A percentile compares a stretch with the other conserved stretches of the same genome.
Conservation (phyloP, 306 rosid genomes). For the Datisca glomerata region DNA sequence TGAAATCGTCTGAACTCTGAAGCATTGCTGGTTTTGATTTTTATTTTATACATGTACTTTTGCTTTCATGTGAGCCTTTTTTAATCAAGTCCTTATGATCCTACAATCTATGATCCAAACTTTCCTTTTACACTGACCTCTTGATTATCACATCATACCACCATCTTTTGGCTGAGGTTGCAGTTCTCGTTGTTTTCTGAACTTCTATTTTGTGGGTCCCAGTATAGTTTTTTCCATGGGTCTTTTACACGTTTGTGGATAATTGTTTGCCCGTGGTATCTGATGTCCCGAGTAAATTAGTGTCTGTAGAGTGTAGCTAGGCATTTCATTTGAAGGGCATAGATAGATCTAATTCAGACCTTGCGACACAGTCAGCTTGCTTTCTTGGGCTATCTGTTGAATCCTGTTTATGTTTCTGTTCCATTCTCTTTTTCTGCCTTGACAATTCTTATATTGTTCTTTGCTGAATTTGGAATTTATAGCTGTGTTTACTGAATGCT, state of each 20-base stretch:
- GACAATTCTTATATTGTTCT: neutral
- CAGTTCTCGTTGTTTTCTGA: neutral
- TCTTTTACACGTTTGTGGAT: neutral
- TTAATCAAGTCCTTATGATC: neutral
- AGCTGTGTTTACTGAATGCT: too few species aligned
- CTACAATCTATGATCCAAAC: conserved; percentile 40
- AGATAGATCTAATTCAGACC: conserved; percentile 30
- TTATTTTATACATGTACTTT: neutral
- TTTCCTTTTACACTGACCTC: conserved; percentile 3
- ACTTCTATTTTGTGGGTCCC: neutral
- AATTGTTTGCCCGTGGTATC: conserved; percentile 45
- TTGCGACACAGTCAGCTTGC: conserved; percentile 53
- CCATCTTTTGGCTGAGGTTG: conserved; percentile 77
- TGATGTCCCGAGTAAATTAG: conserved; percentile 31
- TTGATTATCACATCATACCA: conserved; percentile 38
- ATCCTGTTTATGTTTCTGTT: conserved; percentile 29
- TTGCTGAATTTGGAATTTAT: too few species aligned
- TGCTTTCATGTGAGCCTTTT: neutral
- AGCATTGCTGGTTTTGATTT: neutral
- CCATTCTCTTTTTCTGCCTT: neutral
- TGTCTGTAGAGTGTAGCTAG: conserved; percentile 23
- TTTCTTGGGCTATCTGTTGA: conserved; percentile 33
- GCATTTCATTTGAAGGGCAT: conserved; percentile 48
- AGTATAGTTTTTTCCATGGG: neutral
- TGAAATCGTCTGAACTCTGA: too few species aligned